These are phyloP conservation scores for Lagenidium sp. DNA, from an alignment of 352 stramenopile species.

Conservation along the genomic window DNA sequence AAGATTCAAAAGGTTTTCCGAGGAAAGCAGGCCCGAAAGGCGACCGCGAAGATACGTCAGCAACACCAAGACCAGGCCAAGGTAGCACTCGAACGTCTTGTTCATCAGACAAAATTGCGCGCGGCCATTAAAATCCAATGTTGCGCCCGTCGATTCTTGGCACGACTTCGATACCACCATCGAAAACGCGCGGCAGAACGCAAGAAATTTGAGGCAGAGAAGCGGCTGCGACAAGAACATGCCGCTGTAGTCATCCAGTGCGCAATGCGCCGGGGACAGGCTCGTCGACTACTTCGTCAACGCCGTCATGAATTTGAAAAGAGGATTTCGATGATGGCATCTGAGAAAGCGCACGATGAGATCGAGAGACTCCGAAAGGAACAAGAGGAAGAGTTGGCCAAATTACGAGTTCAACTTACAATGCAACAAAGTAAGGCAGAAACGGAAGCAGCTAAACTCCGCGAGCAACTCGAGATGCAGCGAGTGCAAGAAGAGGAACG, in stretches of 20 bases:
- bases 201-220: conserved; percentile 15
- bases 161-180: conserved; percentile 20
- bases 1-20: conserved; percentile 60
- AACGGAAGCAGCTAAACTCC: conserved; percentile 32
- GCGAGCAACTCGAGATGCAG: conserved; percentile 29
- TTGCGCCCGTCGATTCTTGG: conserved; percentile 43
- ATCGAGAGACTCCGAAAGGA: conserved; percentile 65
- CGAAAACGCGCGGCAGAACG: conserved; percentile 22
- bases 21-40: conserved; percentile 35
- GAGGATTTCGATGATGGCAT: conserved; percentile 72
- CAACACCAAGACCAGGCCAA: conserved; percentile 38
- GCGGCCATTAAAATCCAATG: conserved; percentile 70
- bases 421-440: conserved; percentile 41
- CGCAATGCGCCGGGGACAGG: conserved; percentile 30
- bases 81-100: conserved; percentile 40
- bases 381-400: conserved; percentile 57
- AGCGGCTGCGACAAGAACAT: conserved; percentile 24
- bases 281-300: conserved; percentile 24
- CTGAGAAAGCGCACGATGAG: conserved; percentile 70
- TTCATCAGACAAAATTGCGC: conserved; percentile 41
- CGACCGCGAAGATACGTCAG: conserved; percentile 20
- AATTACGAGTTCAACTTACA: conserved; percentile 57
- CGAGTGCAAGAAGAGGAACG: conserved; percentile 34
- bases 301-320: conserved; percentile 66
- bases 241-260: conserved; percentile 66